These are phyloP conservation scores for Candida albicans DNA, from an alignment of 1,139 yeast genomes.

Conservation along the genomic window DNA sequence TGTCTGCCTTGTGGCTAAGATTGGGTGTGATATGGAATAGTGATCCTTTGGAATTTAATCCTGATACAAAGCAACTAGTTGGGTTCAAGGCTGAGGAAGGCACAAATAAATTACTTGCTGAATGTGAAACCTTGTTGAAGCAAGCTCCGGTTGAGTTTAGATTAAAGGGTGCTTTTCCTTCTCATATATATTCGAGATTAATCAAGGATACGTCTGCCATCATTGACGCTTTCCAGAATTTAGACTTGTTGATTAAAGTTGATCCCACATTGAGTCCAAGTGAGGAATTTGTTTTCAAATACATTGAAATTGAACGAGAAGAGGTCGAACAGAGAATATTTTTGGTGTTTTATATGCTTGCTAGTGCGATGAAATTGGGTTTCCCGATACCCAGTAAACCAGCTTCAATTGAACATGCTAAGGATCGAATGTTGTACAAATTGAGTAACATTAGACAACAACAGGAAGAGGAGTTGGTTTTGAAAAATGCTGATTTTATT, in stretches of 20 bases:
- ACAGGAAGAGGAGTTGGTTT: constrained; percentile 19
- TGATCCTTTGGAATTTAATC: constrained; percentile 39
- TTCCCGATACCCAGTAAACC: constrained; percentile 77
- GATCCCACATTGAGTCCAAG: constrained; percentile 54
- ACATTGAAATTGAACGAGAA: constrained; percentile 57
- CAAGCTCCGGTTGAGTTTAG: constrained; percentile 80
- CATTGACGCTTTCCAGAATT: constrained; percentile 72
- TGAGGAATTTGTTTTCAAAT: constrained; percentile 57
- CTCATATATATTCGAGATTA: constrained; percentile 48
- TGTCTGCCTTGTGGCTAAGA: constrained; percentile 72
- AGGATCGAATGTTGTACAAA: constrained; percentile 66
- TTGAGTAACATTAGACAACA: constrained; percentile 51
- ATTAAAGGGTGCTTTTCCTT: constrained; percentile 72
- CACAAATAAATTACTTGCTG: constrained; percentile 57
- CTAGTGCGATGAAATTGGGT: constrained; percentile 74
- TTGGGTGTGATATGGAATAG: constrained; percentile 83
- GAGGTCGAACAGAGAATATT: constrained; percentile 75
- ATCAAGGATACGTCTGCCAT: constrained; percentile 61
- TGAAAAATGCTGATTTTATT: constrained; percentile 69
- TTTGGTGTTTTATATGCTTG: constrained; percentile 71
- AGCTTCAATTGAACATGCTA: constrained; percentile 76
- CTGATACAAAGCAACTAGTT: constrained; percentile 28
- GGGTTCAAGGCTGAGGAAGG: constrained; percentile 58
- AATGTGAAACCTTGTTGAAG: constrained; percentile 57
- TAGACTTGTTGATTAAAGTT: constrained; percentile 64